Conservation (phyloP, 2,329 filamentous ascomycete genomes). For the Thelonectria discophora region DNA sequence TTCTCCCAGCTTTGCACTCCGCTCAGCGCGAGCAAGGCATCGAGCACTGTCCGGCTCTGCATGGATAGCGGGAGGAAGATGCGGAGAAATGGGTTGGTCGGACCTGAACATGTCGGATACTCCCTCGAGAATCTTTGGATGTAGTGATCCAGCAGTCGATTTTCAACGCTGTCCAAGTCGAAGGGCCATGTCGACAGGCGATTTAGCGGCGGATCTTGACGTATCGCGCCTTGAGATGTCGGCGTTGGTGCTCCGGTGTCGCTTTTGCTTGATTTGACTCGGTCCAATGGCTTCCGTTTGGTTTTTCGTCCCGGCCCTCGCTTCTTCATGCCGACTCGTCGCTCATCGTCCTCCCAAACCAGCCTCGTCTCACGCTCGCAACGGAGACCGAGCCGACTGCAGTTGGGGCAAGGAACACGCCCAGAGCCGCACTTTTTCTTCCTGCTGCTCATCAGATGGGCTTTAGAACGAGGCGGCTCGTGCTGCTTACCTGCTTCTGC, state of each 20-base stretch:
- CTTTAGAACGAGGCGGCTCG: not conserved
- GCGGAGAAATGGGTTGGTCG: constrained; percentile 30
- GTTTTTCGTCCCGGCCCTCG: constrained; percentile 18
- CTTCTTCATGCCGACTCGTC: constrained; percentile 27
- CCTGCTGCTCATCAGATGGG: not conserved
- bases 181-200: constrained; percentile 27
- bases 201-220: not conserved
- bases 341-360: constrained; percentile 33
- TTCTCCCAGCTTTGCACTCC: constrained; percentile 31
- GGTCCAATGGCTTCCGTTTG: not conserved
- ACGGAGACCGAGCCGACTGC: constrained; percentile 16
- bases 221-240: not conserved
- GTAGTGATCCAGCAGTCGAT: constrained; percentile 29
- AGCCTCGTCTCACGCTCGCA: constrained; percentile 25
- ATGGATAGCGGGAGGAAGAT: constrained; percentile 30
- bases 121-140: constrained; percentile 32
- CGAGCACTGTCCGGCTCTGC: constrained; percentile 29
- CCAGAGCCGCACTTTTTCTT: constrained; percentile 27
- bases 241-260: not conserved
- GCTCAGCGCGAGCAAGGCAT: constrained; percentile 27
- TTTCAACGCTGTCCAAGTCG: constrained; percentile 23
- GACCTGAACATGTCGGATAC: constrained; percentile 29
- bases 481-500: not conserved
- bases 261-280: not conserved
- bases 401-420: constrained; percentile 22